Evolutionary conservation across 2,329 filamentous ascomycete genomes (phyloP).

Genomic region (Colletotrichum echinochloae): DNA sequence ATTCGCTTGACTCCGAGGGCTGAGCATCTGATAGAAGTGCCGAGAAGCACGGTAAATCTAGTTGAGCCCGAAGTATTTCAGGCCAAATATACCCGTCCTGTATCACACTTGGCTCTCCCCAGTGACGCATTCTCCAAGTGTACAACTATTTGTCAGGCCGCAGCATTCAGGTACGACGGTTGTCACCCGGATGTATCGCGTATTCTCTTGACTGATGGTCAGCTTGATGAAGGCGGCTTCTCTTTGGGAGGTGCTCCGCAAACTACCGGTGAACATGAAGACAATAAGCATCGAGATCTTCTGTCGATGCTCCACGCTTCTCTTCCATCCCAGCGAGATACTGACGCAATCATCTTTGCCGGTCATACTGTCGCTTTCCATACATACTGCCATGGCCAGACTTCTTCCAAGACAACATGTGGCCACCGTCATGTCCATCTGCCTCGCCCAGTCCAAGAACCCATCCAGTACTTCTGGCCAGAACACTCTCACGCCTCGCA

Average conservation of each 20-base stretch:
- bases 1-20: neutral
- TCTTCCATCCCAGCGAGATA: neutral
- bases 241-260: too few relatives aligned
- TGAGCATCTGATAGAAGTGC: neutral
- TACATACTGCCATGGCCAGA: constrained; percentile 3
- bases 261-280: too few relatives aligned
- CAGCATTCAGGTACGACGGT: neutral
- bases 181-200: too few relatives aligned
- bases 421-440: neutral
- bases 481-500: constrained; percentile 7
- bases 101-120: neutral
- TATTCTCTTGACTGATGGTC: too few relatives aligned
- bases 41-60: neutral
- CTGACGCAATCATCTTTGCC: neutral
- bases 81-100: neutral
- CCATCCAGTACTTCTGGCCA: constrained; percentile 6
- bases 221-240: too few relatives aligned
- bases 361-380: neutral
- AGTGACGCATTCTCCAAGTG: neutral
- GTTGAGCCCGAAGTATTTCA: neutral
- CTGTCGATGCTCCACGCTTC: neutral
- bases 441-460: neutral
- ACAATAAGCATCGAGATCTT: neutral
- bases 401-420: neutral
- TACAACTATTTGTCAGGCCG: neutral